Percentiles rank a stretch among this genome's conserved stretches.
phyloP scores from a whole-genome alignment of 2,329 filamentous ascomycete genomes.

The Penicillium sumatraense region DNA sequence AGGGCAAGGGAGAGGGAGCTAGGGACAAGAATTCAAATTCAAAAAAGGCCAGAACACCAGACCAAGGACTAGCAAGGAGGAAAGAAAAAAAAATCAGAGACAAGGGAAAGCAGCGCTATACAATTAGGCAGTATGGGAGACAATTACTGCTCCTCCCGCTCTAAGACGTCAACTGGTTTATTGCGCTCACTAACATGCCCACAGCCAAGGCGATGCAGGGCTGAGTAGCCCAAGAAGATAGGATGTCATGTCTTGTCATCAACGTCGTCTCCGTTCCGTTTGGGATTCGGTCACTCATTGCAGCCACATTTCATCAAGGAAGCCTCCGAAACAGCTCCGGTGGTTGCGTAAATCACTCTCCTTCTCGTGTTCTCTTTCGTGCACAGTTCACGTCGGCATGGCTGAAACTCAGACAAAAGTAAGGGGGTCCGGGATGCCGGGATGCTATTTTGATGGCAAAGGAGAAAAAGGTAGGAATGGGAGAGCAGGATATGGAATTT shows the following conservation, averaged over 20 bases:
- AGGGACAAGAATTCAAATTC: not conserved
- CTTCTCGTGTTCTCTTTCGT: conserved; percentile 20
- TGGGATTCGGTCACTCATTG: conserved; percentile 33
- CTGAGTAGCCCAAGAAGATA: conserved; percentile 32
- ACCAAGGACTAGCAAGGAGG: conserved; percentile 16
- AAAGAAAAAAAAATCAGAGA: conserved; percentile 52
- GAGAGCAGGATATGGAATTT: conserved; percentile 20
- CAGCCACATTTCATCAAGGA: conserved; percentile 21
- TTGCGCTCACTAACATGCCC: conserved; percentile 36
- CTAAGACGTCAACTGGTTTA: conserved; percentile 33
- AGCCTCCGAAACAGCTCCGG: conserved; percentile 10
- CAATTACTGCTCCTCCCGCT: conserved; percentile 26
- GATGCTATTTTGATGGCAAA: conserved; percentile 19
- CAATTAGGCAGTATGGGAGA: conserved; percentile 31
- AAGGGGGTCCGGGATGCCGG: conserved; percentile 10
- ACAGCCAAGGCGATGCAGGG: conserved; percentile 33
- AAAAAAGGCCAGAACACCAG: conserved; percentile 26
- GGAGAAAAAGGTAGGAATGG: conserved; percentile 4
- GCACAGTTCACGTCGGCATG: conserved; percentile 18
- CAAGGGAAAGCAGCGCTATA: conserved; percentile 55
- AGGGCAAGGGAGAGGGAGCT: not conserved
- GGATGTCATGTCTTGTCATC: conserved; percentile 43
- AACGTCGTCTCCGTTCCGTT: conserved; percentile 38
- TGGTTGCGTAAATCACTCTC: conserved; percentile 20
- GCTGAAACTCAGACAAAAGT: conserved; percentile 21